phyloP scores from a whole-genome alignment of 2,329 filamentous ascomycete species.

The Fusarium phyllophilum region DNA sequence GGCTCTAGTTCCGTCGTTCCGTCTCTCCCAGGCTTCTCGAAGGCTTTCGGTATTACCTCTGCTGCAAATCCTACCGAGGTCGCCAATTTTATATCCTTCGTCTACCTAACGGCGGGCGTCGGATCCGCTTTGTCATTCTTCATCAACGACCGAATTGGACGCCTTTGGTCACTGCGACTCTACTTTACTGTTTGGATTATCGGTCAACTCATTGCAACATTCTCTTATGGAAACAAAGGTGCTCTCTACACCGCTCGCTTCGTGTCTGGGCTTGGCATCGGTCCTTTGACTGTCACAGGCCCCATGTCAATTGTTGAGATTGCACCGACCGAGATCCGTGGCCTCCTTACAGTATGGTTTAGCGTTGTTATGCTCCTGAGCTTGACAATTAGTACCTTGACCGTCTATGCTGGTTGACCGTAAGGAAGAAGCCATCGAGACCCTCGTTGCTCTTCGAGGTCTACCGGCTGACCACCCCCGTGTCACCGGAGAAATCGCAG shows the following conservation, averaged over 20 bases:
- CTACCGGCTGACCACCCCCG: constrained; percentile 41
- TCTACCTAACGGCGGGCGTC: constrained; percentile 22
- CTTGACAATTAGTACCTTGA: constrained; percentile 47
- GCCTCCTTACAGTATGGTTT: constrained; percentile 52
- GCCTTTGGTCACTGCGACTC: constrained; percentile 52
- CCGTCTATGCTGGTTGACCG: constrained; percentile 47
- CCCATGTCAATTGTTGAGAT: constrained; percentile 54
- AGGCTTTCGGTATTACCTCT: constrained; percentile 21
- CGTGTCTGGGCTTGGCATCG: constrained; percentile 52
- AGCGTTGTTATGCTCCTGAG: constrained; percentile 50
- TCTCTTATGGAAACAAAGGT: constrained; percentile 39
- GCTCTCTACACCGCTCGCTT: constrained; percentile 51
- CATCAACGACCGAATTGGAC: constrained; percentile 48
- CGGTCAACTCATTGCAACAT: constrained; percentile 49
- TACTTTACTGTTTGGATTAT: constrained; percentile 50
- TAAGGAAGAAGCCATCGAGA: constrained; percentile 39
- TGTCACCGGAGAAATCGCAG: constrained; percentile 41
- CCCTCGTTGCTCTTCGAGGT: constrained; percentile 40
- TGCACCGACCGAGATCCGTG: constrained; percentile 52
- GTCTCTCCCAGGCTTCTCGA: constrained; percentile 27
- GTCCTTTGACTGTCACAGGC: constrained; percentile 51
- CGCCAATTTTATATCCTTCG: constrained; percentile 29
- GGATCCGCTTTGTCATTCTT: constrained; percentile 34
- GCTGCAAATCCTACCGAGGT: constrained; percentile 24
- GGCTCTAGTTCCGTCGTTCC: constrained; percentile 31